phyloP scores from a whole-genome alignment of 2,329 filamentous ascomycete genomes.

The Sclerotinia nivalis region DNA sequence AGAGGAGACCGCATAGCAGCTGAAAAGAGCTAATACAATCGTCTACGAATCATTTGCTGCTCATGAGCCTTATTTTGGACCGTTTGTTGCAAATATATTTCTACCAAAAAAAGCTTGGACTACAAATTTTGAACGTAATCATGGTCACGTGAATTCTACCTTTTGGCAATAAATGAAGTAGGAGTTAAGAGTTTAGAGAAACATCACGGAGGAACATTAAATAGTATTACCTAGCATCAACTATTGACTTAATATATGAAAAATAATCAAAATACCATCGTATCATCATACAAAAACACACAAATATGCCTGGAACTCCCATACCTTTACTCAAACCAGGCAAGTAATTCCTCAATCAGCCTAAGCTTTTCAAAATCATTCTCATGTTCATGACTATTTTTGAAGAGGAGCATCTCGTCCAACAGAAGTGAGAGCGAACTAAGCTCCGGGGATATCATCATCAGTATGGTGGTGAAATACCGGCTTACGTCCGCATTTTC shows the following conservation, averaged over 20 bases:
- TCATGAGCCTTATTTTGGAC: constrained; percentile 19
- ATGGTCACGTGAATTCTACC: not conserved
- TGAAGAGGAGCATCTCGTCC: not conserved
- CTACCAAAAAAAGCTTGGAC: constrained; percentile 27
- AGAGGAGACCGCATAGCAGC: constrained; percentile 41
- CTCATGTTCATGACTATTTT: constrained; percentile 6
- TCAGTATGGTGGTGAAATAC: not conserved
- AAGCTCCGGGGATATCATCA: not conserved
- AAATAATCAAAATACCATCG: not conserved
- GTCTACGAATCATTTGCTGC: constrained; percentile 17
- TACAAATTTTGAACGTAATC: constrained; percentile 1
- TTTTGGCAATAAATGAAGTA: not conserved
- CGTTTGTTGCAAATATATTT: constrained; percentile 21
- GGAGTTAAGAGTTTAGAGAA: too few species aligned
- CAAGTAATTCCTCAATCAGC: not conserved
- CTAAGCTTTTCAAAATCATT: constrained; percentile 8
- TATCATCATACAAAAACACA: not conserved
- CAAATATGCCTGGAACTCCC: too few species aligned
- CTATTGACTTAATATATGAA: not conserved
- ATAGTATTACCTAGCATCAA: not conserved
- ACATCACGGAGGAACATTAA: too few species aligned
- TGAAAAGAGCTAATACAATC: constrained; percentile 26
- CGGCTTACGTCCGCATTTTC: not conserved
- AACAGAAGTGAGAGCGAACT: not conserved
- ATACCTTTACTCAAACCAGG: not conserved